Conservation (phyloP, 495 filamentous ascomycete genomes). For the Xylaria intraflava region DNA sequence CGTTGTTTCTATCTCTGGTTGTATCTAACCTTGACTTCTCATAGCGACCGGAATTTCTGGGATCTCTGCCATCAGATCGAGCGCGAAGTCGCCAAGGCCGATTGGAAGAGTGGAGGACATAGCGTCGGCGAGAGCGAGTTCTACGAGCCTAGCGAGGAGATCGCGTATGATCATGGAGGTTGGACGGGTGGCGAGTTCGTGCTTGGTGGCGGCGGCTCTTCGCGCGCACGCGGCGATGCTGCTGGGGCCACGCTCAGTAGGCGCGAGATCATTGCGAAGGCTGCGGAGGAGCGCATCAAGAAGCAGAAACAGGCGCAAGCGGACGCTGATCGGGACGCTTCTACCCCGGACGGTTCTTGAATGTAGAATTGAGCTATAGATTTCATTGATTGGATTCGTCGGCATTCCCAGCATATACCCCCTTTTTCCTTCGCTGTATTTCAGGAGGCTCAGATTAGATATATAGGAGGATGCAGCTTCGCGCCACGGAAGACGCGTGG, state of each 20-base stretch:
- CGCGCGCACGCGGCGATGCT: conserved; percentile 7
- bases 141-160: conserved; percentile 55
- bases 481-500: no score
- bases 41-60: conserved; percentile 73
- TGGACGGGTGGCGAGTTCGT: conserved; percentile 88
- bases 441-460: not conserved
- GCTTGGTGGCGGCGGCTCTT: conserved; percentile 52
- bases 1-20: no score
- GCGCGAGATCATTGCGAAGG: conserved; percentile 68
- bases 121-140: conserved; percentile 60
- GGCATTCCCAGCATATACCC: conserved; percentile 3
- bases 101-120: conserved; percentile 65
- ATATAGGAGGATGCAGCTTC: not conserved
- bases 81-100: conserved; percentile 69
- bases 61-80: conserved; percentile 78
- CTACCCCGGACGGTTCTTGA: not conserved
- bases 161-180: conserved; percentile 66
- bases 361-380: not conserved
- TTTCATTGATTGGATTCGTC: not conserved
- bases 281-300: conserved; percentile 65
- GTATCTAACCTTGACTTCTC: not conserved
- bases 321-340: conserved; percentile 20
- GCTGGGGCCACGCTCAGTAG: conserved; percentile 33
- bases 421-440: not conserved
- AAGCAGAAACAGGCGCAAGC: conserved; percentile 43